Base-by-base conservation (phyloP, 75 land plant species). In the Picea sitchensis region DNA sequence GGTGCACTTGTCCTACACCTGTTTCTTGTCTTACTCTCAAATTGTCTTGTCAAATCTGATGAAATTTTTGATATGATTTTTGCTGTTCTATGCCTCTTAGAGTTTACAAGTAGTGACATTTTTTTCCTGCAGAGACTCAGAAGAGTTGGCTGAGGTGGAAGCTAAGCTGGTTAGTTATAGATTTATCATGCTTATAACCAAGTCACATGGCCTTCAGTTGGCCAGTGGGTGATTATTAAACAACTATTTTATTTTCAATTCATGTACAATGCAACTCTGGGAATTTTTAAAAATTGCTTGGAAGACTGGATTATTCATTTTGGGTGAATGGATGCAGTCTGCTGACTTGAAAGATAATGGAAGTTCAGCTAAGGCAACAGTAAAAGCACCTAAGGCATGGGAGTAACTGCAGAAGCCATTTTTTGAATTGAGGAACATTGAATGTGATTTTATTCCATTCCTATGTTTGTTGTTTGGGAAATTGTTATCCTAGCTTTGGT, bases 81-180 rank as follows among this genome's bases (percentile, higher is more conserved):
- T 44, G 20, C 14, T 71, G 20, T 71, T 44, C 74, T 36, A 9
- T n/a, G 23, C 34, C 17, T 18, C 9, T 41, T 69, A 20, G 7
- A 41, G 26, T 69, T 51, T 51, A 51, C 56, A 51, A 9, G 56
- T 51, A 9, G 54, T 51, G 77, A 26, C 18, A 73, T 47, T 72
- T 51, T 59, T 18, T 65, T 36, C 36, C 26, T 56, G 60, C 90
- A 96, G 97, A 80, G 95, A 90, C 17, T 79, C 86, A 54, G 91
- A 94, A 79, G 99, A 96, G 72, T 76, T 96, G 79, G 92, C 88
- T 68, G 99, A 94, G 83, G 97, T 96, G 79, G 99, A 96, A 89
- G 92, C 89, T 60, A 83, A 96, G 75, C 78, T 95, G 91, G 92
- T 90, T 26, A 34, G 91, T 82, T 54, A 47, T 60, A 18, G 15